phyloP scores from a whole-genome alignment of 768 basidiomycete species.

The Agaricus blazei region DNA sequence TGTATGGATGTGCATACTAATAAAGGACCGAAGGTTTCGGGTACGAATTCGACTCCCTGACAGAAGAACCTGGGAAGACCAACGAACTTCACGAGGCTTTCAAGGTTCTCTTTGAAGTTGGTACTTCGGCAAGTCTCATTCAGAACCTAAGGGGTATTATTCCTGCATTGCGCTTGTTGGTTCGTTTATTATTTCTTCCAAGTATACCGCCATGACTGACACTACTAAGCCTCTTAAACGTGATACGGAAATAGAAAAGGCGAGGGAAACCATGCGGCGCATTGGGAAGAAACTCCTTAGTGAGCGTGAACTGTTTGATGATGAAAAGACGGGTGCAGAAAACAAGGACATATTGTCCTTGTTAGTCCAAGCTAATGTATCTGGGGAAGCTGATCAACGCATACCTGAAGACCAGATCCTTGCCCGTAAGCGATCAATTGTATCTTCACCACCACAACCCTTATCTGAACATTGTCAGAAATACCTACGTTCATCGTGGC shows the following conservation, averaged over 20 bases:
- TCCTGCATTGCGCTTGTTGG: constrained; percentile 33
- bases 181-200: constrained; percentile 13
- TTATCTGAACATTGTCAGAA: constrained; percentile 28
- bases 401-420: constrained; percentile 64
- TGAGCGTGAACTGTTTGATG: constrained; percentile 33
- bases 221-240: constrained; percentile 24
- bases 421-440: constrained; percentile 31
- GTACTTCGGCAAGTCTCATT: constrained; percentile 28
- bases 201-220: neutral
- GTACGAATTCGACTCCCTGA: constrained; percentile 27
- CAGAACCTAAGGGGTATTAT: constrained; percentile 27
- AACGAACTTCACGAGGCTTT: constrained; percentile 54
- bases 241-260: constrained; percentile 23
- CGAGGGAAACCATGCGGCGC: constrained; percentile 37
- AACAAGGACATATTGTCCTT: constrained; percentile 56
- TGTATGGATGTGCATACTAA: too few species aligned
- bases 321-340: constrained; percentile 23
- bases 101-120: constrained; percentile 42
- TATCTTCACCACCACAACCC: too few species aligned
- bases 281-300: constrained; percentile 47
- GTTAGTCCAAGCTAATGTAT: constrained; percentile 60
- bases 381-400: constrained; percentile 45
- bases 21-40: constrained; percentile 22
- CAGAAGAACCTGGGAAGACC: constrained; percentile 19
- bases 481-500: constrained; percentile 58